phyloP scores from a whole-genome alignment of 305 asterid genomes.

The Lippia alba region DNA sequence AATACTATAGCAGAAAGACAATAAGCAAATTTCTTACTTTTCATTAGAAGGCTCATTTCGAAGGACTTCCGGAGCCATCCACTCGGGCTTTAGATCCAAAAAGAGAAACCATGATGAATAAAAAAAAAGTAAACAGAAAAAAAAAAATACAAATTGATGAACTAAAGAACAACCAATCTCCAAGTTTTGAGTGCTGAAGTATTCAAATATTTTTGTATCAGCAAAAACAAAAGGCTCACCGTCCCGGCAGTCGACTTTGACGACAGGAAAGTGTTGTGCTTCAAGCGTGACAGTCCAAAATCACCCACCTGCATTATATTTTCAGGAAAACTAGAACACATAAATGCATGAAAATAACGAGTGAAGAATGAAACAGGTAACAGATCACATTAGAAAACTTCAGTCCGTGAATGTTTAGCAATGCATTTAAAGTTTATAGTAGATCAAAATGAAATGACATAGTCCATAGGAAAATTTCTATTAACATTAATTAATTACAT shows the following conservation, averaged over 20 bases:
- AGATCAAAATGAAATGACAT: conserved; percentile 16
- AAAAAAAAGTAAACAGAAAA: conserved; percentile 2
- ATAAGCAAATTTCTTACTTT: conserved; percentile 65
- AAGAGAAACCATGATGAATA: conserved; percentile 12
- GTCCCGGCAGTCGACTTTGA: conserved; percentile 99
- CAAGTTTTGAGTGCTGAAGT: conserved; percentile 20
- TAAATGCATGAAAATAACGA: conserved; percentile 26
- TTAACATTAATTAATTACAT: conserved; percentile 27
- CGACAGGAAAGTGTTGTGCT: conserved; percentile 98
- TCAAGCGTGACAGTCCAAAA: conserved; percentile 99
- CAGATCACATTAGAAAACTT: background rate
- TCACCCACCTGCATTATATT: conserved; percentile 80
- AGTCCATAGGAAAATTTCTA: conserved; percentile 25
- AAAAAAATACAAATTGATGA: conserved; percentile 9
- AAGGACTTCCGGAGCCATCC: conserved; percentile 99
- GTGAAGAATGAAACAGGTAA: background rate
- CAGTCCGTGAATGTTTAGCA: conserved; percentile 16
- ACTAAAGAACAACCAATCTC: conserved; percentile 25
- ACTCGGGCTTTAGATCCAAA: conserved; percentile 78
- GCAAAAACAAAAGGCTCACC: conserved; percentile 57
- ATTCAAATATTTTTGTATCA: conserved; percentile 12
- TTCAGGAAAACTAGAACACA: conserved; percentile 27
- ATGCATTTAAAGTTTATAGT: background rate
- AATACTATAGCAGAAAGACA: conserved; percentile 20
- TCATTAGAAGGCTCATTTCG: conserved; percentile 98